Percentiles rank a stretch among this genome's conserved stretches.
phyloP scores from a whole-genome alignment of 805 yeast genomes.

The Nakazawaea sp. region DNA sequence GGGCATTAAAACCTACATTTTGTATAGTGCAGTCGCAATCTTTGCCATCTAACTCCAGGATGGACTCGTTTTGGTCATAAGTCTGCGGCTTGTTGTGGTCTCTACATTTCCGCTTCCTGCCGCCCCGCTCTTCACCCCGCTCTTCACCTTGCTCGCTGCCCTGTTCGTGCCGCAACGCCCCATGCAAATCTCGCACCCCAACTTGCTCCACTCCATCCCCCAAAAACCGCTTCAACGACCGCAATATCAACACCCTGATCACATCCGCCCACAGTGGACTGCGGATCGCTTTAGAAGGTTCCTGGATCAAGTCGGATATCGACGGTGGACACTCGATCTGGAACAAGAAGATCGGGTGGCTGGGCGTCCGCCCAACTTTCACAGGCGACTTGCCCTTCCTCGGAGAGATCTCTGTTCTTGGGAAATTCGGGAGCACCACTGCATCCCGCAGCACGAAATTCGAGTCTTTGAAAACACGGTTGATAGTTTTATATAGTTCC shows the following conservation, averaged over 20 bases:
- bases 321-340: constrained; percentile 20
- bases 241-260: constrained; percentile 24
- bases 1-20: too few species aligned
- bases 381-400: constrained; percentile 14
- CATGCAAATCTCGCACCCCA: not conserved
- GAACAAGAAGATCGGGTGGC: constrained; percentile 32
- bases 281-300: constrained; percentile 27
- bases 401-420: constrained; percentile 14
- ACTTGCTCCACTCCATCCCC: not conserved
- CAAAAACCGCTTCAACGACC: constrained; percentile 22
- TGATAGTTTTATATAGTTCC: constrained; percentile 16
- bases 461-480: constrained; percentile 18
- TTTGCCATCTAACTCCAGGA: too few species aligned
- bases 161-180: too few species aligned
- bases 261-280: constrained; percentile 19
- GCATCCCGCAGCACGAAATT: constrained; percentile 15
- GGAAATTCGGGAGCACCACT: constrained; percentile 13
- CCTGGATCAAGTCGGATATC: constrained; percentile 32
- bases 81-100: too few species aligned
- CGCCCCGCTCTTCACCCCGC: too few species aligned
- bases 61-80: too few species aligned
- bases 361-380: constrained; percentile 22
- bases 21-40: too few species aligned
- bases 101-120: too few species aligned
- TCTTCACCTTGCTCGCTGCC: too few species aligned